A percentile compares a stretch with the other conserved stretches of the same genome.
Evolutionary conservation across 2,329 filamentous ascomycete species (phyloP).

Genomic region (Ciborinia camelliae): DNA sequence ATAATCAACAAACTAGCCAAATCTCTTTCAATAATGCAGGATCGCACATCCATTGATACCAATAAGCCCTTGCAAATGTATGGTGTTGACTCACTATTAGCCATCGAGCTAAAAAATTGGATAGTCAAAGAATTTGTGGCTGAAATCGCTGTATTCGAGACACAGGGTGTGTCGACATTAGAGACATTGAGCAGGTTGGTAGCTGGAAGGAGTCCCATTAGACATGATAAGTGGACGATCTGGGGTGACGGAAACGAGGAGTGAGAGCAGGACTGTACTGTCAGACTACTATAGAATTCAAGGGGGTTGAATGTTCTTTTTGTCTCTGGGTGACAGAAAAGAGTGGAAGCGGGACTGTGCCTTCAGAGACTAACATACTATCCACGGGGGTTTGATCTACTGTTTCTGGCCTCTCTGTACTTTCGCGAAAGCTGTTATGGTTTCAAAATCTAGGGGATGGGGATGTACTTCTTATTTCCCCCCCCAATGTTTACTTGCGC

Average conservation of each 20-base stretch:
- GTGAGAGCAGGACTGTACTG: too few species aligned
- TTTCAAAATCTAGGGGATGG: too few species aligned
- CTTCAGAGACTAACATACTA: too few species aligned
- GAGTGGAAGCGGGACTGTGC: too few species aligned
- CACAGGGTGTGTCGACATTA: neutral
- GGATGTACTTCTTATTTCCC: too few species aligned
- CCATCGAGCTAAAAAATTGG: slow-evolving; percentile 41
- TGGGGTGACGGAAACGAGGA: neutral
- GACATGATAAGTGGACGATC: neutral
- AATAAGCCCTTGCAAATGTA: slow-evolving; percentile 42
- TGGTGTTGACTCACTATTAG: slow-evolving; percentile 34
- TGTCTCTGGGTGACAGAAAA: too few species aligned
- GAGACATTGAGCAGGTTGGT: neutral
- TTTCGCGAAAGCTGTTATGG: too few species aligned
- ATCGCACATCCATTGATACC: slow-evolving; percentile 40
- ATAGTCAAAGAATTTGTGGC: slow-evolving; percentile 22
- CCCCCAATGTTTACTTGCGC: too few species aligned
- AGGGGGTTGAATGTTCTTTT: too few species aligned
- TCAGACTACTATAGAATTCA: too few species aligned
- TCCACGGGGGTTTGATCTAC: too few species aligned
- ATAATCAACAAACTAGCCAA: slow-evolving; percentile 42
- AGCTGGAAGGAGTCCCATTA: neutral
- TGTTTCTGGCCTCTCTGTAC: too few species aligned
- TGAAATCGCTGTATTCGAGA: neutral
- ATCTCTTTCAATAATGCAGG: slow-evolving; percentile 44